phyloP scores from a whole-genome alignment of 208 protist genomes.

The Blechomonas ayalai region DNA sequence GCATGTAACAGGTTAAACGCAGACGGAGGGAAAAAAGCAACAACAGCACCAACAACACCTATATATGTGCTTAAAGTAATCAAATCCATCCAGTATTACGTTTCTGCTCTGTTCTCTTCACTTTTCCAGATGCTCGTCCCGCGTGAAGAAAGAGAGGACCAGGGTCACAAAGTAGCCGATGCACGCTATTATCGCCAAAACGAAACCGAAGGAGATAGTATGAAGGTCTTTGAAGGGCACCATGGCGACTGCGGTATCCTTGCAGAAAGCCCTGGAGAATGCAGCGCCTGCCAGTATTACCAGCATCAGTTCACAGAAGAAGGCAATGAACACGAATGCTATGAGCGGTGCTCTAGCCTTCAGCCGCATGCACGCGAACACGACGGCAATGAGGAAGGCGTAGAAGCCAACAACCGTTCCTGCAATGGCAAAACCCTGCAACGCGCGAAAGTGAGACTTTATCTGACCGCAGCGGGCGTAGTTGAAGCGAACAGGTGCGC shows the following conservation, averaged over 20 bases:
- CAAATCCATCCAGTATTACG: not conserved
- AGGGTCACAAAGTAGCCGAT: constrained; percentile 20
- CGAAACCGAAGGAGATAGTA: constrained; percentile 23
- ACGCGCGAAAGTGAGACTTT: constrained; percentile 22
- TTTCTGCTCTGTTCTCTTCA: constrained; percentile 7
- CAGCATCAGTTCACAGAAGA: constrained; percentile 19
- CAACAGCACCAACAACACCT: constrained; percentile 1
- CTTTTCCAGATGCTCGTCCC: constrained; percentile 45
- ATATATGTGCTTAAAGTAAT: not conserved
- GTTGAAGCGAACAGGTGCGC: constrained; percentile 25
- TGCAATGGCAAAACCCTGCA: constrained; percentile 33
- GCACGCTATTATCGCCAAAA: constrained; percentile 29
- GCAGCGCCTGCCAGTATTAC: constrained; percentile 19
- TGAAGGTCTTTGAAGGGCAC: constrained; percentile 31
- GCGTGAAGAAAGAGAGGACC: constrained; percentile 38
- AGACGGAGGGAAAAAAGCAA: not conserved
- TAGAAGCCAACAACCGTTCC: constrained; percentile 37
- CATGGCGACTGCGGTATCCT: not conserved
- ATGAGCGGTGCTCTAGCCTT: constrained; percentile 47
- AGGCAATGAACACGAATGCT: constrained; percentile 30
- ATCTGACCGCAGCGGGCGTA: constrained; percentile 31
- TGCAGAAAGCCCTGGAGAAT: constrained; percentile 27
- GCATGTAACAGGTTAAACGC: not conserved
- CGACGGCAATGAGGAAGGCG: constrained; percentile 21
- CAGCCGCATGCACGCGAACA: constrained; percentile 30